phyloP scores from a whole-genome alignment of 768 basidiomycete genomes.

The Lentinula edodes region DNA sequence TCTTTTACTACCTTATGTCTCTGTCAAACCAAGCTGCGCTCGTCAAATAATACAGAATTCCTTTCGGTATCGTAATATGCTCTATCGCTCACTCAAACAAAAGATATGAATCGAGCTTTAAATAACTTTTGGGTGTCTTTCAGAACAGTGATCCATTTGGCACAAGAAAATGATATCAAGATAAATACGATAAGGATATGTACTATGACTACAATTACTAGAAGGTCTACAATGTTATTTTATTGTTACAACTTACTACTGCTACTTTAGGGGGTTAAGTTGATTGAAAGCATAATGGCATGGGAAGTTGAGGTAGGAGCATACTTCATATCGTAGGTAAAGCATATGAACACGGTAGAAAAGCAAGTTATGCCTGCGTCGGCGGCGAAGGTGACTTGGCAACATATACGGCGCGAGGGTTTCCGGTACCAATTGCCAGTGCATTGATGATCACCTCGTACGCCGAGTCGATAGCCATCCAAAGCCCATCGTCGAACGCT shows the following conservation, averaged over 20 bases:
- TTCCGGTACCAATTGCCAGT: slow-evolving; percentile 45
- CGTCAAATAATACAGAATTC: too few species aligned
- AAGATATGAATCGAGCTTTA: too few species aligned
- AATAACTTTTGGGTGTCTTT: not conserved
- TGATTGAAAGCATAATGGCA: not conserved
- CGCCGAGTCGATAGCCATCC: slow-evolving; percentile 59
- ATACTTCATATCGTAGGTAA: not conserved
- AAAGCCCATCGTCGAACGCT: slow-evolving; percentile 57
- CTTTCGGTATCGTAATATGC: too few species aligned
- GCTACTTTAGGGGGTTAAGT: not conserved
- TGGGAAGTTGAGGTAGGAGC: not conserved
- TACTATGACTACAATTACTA: not conserved
- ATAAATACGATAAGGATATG: not conserved
- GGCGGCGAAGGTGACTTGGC: not conserved
- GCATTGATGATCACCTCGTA: slow-evolving; percentile 67
- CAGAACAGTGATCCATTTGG: not conserved
- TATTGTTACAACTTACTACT: too few species aligned
- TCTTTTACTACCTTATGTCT: too few species aligned
- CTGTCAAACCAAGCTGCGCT: too few species aligned
- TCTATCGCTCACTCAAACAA: too few species aligned
- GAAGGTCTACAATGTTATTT: too few species aligned
- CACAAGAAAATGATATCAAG: not conserved
- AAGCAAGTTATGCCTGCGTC: not conserved
- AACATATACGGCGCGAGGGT: slow-evolving; percentile 13
- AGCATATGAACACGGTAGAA: not conserved